phyloP scores from a whole-genome alignment of 2,329 filamentous ascomycete species.

The Cryphonectria nitschkei region DNA sequence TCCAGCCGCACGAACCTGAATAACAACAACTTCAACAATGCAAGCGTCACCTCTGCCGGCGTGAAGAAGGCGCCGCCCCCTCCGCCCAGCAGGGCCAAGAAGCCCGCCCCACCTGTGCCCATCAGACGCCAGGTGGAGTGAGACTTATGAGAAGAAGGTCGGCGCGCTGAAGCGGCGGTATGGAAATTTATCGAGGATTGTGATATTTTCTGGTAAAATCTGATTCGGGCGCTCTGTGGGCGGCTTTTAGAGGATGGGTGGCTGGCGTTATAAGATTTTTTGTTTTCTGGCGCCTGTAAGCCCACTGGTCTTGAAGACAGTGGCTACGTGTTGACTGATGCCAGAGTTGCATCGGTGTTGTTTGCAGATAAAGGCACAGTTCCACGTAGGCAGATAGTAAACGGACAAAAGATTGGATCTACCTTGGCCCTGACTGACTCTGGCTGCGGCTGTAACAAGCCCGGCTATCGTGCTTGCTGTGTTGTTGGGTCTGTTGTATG shows the following conservation, averaged over 20 bases:
- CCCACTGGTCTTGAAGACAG: neutral
- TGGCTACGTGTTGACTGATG: neutral
- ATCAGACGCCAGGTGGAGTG: constrained; percentile 37
- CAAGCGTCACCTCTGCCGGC: constrained; percentile 24
- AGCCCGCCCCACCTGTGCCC: constrained; percentile 58
- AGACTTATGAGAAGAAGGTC: neutral
- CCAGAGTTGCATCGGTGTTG: neutral
- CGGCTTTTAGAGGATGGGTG: neutral
- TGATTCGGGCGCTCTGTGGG: neutral
- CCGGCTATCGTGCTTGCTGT: neutral
- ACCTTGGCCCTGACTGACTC: neutral
- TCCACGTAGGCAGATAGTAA: neutral
- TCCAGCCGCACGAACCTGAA: constrained; percentile 46
- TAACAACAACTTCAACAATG: constrained; percentile 39
- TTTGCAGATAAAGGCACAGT: neutral
- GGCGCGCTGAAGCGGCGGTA: neutral
- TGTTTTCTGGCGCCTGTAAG: neutral
- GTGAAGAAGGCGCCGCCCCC: constrained; percentile 48
- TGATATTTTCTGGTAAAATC: neutral
- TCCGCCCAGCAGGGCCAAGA: constrained; percentile 54
- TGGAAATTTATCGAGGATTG: neutral
- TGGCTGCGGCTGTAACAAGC: neutral
- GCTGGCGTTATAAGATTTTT: neutral
- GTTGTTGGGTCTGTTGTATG: neutral
- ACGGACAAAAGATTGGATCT: neutral